phyloP scores from a whole-genome alignment of 352 stramenopile species.

The Phytopythium boreale region DNA sequence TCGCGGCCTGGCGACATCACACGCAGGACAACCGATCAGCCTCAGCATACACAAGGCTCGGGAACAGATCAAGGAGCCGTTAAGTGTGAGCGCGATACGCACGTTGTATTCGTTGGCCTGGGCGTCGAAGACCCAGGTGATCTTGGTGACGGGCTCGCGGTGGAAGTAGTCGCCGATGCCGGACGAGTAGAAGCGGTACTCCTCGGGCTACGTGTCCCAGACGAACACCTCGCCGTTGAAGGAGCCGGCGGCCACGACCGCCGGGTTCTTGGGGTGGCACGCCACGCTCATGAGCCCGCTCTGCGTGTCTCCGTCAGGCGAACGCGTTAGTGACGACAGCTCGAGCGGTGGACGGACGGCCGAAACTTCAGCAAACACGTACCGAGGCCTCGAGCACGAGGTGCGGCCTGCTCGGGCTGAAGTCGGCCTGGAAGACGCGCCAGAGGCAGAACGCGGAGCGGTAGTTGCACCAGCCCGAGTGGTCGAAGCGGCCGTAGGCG shows the following conservation, averaged over 20 bases:
- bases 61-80: too few relatives aligned
- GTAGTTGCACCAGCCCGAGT: conserved; percentile 87
- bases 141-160: conserved; percentile 80
- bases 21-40: neutral
- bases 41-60: too few relatives aligned
- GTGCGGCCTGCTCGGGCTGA: conserved; percentile 59
- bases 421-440: conserved; percentile 81
- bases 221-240: conserved; percentile 88
- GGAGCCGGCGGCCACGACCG: conserved; percentile 75
- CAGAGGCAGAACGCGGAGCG: conserved; percentile 83
- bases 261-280: conserved; percentile 81
- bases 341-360: too few relatives aligned
- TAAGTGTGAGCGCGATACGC: neutral
- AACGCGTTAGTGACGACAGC: neutral
- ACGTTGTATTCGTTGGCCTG: conserved; percentile 75
- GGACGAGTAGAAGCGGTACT: conserved; percentile 66
- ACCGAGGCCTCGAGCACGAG: conserved; percentile 79
- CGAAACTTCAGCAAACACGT: too few relatives aligned
- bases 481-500: conserved; percentile 81
- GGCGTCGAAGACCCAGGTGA: conserved; percentile 79
- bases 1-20: conserved; percentile 38
- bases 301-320: conserved; percentile 12
- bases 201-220: conserved; percentile 67
- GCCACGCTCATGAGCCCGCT: conserved; percentile 87
- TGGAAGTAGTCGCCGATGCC: conserved; percentile 90